These are phyloP conservation scores for Carex cristatella DNA, from an alignment of 176 grass and related monocot species.

Conservation along the genomic window DNA sequence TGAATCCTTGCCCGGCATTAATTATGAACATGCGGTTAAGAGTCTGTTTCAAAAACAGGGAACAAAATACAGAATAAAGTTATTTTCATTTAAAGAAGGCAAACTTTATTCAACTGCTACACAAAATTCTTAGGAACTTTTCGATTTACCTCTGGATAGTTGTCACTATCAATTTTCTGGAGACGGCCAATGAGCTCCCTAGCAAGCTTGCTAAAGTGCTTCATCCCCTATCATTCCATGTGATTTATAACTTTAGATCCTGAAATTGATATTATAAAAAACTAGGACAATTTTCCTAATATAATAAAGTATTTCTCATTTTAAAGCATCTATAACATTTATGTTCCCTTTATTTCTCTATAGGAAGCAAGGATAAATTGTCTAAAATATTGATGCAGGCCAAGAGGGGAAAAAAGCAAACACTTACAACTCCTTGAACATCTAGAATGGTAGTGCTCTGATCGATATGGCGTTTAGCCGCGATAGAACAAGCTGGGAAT, in stretches of 20 bases:
- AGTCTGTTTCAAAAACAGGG: slow-evolving; percentile 38
- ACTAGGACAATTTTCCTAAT: background rate
- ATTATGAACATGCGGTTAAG: slow-evolving; percentile 98
- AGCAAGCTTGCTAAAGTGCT: slow-evolving; percentile 92
- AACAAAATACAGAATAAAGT: background rate
- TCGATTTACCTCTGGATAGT: slow-evolving; percentile 80
- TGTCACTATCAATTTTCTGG: slow-evolving; percentile 93
- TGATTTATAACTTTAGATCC: slow-evolving; percentile 15
- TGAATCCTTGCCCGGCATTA: slow-evolving; percentile 92
- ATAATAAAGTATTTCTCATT: background rate
- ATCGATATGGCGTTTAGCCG: slow-evolving; percentile 78
- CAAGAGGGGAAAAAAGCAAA: background rate
- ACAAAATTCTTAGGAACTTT: background rate
- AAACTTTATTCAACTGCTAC: background rate
- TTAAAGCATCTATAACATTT: background rate
- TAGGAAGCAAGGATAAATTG: background rate
- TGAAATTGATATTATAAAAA: background rate
- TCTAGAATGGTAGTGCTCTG: slow-evolving; percentile 99
- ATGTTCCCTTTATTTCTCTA: background rate
- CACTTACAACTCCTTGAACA: slow-evolving; percentile 91
- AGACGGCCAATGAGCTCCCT: slow-evolving; percentile 78
- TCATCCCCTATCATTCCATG: slow-evolving; percentile 60
- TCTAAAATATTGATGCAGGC: background rate
- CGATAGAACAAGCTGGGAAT: slow-evolving; percentile 93
- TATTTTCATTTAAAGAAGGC: background rate